Conservation (phyloP, 371 early-diverging fungal species). For the Mortierella sp. region DNA sequence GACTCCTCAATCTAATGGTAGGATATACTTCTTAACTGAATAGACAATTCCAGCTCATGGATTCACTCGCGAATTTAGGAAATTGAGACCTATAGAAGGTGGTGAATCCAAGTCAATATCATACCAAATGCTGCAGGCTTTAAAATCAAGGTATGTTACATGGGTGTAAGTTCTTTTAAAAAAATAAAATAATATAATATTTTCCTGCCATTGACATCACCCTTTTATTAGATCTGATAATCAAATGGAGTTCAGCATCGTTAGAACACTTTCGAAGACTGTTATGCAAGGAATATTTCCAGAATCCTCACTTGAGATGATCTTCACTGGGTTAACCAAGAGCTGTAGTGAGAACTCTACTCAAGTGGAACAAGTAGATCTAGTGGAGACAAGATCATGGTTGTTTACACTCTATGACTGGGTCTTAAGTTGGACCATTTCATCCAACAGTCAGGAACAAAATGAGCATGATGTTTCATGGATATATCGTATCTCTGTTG, state of each 20-base stretch:
- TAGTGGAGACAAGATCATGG: conserved; percentile 14
- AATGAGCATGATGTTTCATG: neutral
- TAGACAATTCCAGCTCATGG: conserved; percentile 18
- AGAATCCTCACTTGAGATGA: conserved; percentile 18
- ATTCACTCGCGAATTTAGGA: conserved; percentile 6
- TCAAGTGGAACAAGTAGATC: neutral
- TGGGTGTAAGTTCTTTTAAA: too few species aligned
- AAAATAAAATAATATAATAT: too few species aligned
- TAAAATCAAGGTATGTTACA: conserved; percentile 5
- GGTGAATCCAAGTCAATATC: neutral
- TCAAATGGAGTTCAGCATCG: conserved; percentile 7
- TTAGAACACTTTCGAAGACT: conserved; percentile 4
- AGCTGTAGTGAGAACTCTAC: neutral
- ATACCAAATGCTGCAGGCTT: neutral
- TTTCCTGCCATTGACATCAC: neutral
- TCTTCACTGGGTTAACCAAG: neutral
- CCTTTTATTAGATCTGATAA: conserved; percentile 11
- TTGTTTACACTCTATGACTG: conserved; percentile 22
- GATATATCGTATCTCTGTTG: conserved; percentile 9
- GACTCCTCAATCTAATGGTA: too few species aligned
- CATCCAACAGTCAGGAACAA: conserved; percentile 6
- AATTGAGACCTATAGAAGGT: neutral
- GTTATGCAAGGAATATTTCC: conserved; percentile 20
- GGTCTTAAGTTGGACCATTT: conserved; percentile 17
- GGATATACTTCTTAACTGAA: neutral